Percentiles rank a stretch among this genome's conserved stretches.
phyloP scores from a whole-genome alignment of 2,329 filamentous ascomycete species.

The Paracoccidioides lutzii region DNA sequence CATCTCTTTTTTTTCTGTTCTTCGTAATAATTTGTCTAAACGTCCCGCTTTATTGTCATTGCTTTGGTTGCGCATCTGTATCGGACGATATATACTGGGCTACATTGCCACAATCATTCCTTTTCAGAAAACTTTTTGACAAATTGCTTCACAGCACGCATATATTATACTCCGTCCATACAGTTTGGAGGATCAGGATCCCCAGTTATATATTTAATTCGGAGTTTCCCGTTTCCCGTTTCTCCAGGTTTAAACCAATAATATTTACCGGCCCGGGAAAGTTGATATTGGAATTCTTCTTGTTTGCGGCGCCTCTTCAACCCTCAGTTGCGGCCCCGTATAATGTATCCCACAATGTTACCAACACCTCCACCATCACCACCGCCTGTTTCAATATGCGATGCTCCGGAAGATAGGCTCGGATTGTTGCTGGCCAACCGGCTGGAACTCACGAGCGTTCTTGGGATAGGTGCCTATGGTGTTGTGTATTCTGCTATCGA shows the following conservation, averaged over 20 bases:
- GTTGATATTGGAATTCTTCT: slow-evolving; percentile 15
- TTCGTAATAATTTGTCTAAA: not conserved
- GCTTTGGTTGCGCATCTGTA: slow-evolving; percentile 8
- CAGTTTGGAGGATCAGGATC: slow-evolving; percentile 2
- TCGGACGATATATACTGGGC: slow-evolving; percentile 13
- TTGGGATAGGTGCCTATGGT: slow-evolving; percentile 90
- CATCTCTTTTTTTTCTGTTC: not conserved
- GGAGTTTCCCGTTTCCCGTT: not conserved
- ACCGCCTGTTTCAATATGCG: slow-evolving; percentile 35
- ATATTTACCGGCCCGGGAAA: not conserved
- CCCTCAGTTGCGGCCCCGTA: slow-evolving; percentile 8
- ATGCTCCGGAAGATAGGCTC: slow-evolving; percentile 69
- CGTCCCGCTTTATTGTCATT: slow-evolving; percentile 13
- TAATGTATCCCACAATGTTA: slow-evolving; percentile 34
- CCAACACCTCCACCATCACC: slow-evolving; percentile 35
- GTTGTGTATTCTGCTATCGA: slow-evolving; percentile 87
- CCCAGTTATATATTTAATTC: not conserved
- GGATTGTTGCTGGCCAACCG: slow-evolving; percentile 71
- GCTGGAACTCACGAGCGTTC: slow-evolving; percentile 69
- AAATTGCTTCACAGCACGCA: not conserved
- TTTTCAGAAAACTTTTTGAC: not conserved
- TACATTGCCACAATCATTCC: not conserved
- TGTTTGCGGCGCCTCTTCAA: not conserved
- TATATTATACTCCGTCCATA: not conserved
- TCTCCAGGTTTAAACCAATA: not conserved